These are phyloP conservation scores for Gossypium schwendimanii DNA, from an alignment of 441 rosid genomes.

Conservation along the genomic window DNA sequence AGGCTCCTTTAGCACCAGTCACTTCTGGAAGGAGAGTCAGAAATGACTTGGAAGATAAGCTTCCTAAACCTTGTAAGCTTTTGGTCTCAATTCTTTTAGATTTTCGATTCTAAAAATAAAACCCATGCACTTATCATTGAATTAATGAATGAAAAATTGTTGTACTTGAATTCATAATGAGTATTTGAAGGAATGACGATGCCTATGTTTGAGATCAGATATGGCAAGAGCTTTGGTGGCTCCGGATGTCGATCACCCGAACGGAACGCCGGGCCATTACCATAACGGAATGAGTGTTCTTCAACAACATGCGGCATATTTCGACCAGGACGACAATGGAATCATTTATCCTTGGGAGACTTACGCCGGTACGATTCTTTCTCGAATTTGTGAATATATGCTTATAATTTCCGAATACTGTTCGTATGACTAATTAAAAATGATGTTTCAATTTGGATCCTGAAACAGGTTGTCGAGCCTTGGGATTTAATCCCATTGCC, in stretches of 20 bases:
- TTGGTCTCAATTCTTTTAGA: slow-evolving; percentile 9
- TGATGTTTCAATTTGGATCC: neutral
- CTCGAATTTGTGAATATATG: neutral
- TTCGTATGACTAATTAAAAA: neutral
- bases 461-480: slow-evolving; percentile 43
- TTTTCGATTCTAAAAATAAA: neutral
- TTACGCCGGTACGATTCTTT: slow-evolving; percentile 33
- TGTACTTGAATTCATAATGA: too few species aligned
- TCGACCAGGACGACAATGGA: slow-evolving; percentile 66
- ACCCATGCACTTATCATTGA: neutral
- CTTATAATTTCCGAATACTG: neutral
- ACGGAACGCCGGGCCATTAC: slow-evolving; percentile 52
- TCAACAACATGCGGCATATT: slow-evolving; percentile 83
- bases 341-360: slow-evolving; percentile 85
- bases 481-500: slow-evolving; percentile 57
- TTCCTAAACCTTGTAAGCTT: slow-evolving; percentile 63
- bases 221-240: slow-evolving; percentile 71
- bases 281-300: slow-evolving; percentile 55
- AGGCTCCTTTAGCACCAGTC: slow-evolving; percentile 61
- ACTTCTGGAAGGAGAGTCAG: slow-evolving; percentile 53
- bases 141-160: too few species aligned
- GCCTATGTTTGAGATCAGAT: slow-evolving; percentile 26
- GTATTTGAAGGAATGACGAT: neutral
- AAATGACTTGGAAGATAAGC: slow-evolving; percentile 47
- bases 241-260: slow-evolving; percentile 55